Conservation (phyloP, 768 basidiomycete species). For the Termitomyces sp. region DNA sequence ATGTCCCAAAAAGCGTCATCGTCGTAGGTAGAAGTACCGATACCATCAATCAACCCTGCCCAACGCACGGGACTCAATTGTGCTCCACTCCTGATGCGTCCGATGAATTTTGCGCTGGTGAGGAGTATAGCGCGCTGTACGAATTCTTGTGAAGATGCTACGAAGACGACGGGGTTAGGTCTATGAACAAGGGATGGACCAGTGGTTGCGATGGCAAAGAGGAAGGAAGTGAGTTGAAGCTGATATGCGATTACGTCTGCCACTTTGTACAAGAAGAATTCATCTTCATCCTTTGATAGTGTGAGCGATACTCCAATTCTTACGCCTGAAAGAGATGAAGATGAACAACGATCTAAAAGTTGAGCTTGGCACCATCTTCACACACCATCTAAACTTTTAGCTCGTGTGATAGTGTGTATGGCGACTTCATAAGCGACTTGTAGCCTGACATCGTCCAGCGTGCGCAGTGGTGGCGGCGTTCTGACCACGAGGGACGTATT, state of each 20-base stretch:
- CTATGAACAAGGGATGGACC: conserved; percentile 21
- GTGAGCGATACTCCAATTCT: conserved; percentile 57
- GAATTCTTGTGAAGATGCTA: conserved; percentile 46
- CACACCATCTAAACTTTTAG: conserved; percentile 42
- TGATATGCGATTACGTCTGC: conserved; percentile 40
- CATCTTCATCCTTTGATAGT: conserved; percentile 51
- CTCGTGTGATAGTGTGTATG: conserved; percentile 44
- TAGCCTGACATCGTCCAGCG: conserved; percentile 53
- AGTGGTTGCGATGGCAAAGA: conserved; percentile 52
- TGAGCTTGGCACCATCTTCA: neutral
- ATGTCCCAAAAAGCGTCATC: conserved; percentile 65
- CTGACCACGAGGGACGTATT: neutral
- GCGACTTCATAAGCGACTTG: conserved; percentile 57
- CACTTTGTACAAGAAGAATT: conserved; percentile 50
- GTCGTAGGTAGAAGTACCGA: conserved; percentile 54
- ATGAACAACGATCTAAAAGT: neutral
- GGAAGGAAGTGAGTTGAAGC: conserved; percentile 35
- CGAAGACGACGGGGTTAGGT: conserved; percentile 48
- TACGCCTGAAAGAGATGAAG: conserved; percentile 26
- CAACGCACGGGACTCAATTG: conserved; percentile 16
- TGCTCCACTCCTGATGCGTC: conserved; percentile 16
- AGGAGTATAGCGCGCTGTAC: conserved; percentile 67
- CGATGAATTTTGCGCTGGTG: conserved; percentile 63
- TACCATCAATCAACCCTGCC: conserved; percentile 47
- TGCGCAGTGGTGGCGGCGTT: conserved; percentile 27